phyloP scores from a whole-genome alignment of 345 rosid genomes.

The rapeseed (Brassica napus) region DNA sequence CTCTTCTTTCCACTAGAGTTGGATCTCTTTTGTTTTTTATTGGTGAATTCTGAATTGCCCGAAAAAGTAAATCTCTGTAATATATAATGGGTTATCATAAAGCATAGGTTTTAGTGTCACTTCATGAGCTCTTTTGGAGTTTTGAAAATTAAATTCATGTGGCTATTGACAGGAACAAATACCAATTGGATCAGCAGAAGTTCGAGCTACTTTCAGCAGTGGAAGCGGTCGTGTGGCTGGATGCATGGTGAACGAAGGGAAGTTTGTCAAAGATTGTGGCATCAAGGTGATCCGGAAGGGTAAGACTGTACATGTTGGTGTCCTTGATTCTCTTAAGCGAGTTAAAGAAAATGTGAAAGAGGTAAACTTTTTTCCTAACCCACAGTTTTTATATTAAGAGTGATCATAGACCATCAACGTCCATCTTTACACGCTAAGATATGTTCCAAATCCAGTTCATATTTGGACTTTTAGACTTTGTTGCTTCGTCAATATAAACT shows the following conservation, averaged over 20 bases:
- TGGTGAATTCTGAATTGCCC: background rate
- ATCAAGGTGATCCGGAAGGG: conserved; percentile 69
- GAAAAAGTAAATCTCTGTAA: conserved; percentile 1
- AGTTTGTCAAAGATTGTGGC: conserved; percentile 83
- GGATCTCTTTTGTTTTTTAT: background rate
- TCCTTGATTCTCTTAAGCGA: conserved; percentile 81
- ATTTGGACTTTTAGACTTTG: background rate
- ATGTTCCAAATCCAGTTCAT: background rate
- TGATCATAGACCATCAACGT: background rate
- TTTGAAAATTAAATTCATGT: conserved; percentile 37
- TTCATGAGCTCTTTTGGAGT: conserved; percentile 21
- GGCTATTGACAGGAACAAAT: conserved; percentile 68
- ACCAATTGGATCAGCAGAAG: conserved; percentile 79
- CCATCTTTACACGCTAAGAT: background rate
- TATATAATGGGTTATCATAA: background rate
- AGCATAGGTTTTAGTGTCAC: background rate
- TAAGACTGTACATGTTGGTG: conserved; percentile 65
- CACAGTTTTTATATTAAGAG: background rate
- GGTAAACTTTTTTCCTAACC: conserved; percentile 45
- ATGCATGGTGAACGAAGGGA: conserved; percentile 94
- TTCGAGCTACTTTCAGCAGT: conserved; percentile 90
- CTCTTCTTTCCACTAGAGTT: background rate
- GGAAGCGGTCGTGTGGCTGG: conserved; percentile 99
- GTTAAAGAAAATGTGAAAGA: conserved; percentile 91
- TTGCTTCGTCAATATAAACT: background rate